Evolutionary conservation across 495 filamentous ascomycete genomes (phyloP).

Genomic region (Penicillium flavigenum): DNA sequence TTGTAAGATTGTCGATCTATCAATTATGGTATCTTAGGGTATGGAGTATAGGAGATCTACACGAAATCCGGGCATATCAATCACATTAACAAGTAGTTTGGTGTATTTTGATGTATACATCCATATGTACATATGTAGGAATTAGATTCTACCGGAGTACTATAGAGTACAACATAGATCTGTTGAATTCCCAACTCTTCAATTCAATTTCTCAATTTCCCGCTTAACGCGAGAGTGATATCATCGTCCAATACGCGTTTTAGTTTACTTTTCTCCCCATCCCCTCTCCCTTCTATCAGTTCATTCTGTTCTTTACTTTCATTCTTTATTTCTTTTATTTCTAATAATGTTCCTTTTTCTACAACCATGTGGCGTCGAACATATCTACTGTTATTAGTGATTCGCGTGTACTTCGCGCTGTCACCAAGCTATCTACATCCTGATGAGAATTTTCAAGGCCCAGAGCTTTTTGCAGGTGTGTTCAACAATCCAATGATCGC

Average conservation of each 20-base stretch:
- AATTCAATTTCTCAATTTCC: background rate
- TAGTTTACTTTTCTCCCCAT: constrained; percentile 9
- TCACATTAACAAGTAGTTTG: background rate
- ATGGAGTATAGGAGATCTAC: constrained; percentile 7
- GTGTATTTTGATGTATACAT: background rate
- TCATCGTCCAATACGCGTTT: constrained; percentile 24
- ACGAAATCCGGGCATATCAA: background rate
- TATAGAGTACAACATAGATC: background rate
- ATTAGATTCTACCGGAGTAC: background rate
- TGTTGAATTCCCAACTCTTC: background rate
- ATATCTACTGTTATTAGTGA: constrained; percentile 78
- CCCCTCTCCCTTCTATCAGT: background rate
- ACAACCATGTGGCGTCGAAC: constrained; percentile 83
- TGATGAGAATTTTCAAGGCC: constrained; percentile 97
- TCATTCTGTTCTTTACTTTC: constrained; percentile 9
- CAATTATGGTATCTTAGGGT: background rate
- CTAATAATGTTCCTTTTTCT: constrained; percentile 24
- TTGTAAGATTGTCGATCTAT: constrained; percentile 4
- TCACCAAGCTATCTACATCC: constrained; percentile 96
- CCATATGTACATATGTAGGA: background rate
- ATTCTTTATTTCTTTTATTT: constrained; percentile 10
- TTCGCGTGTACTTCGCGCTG: constrained; percentile 91
- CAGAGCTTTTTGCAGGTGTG: constrained; percentile 94
- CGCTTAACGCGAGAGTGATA: constrained; percentile 20
- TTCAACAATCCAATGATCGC: constrained; percentile 11